phyloP scores from a whole-genome alignment of 176 grass and related monocot species.

The Paspalum vaginatum region DNA sequence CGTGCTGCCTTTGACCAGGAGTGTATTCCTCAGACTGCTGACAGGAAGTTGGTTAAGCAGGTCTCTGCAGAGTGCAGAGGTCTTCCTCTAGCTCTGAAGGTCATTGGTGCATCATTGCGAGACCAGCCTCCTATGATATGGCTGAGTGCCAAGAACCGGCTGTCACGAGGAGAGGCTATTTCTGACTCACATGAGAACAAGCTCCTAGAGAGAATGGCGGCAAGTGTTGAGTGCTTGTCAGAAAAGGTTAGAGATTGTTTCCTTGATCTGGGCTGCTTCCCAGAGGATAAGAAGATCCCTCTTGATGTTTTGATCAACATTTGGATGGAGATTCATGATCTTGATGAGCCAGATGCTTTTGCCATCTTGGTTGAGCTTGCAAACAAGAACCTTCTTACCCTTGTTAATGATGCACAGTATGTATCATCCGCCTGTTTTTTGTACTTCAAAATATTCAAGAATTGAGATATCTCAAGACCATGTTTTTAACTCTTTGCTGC shows the following conservation, averaged over 20 bases:
- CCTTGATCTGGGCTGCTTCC: constrained; percentile 93
- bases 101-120: constrained; percentile 79
- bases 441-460: constrained; percentile 21
- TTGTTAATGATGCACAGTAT: constrained; percentile 96
- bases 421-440: constrained; percentile 31
- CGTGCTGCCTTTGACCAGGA: constrained; percentile 69
- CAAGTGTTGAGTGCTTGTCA: constrained; percentile 75
- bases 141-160: constrained; percentile 89
- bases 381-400: constrained; percentile 84
- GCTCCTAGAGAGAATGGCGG: constrained; percentile 82
- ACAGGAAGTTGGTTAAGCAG: constrained; percentile 95
- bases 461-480: neutral
- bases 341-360: constrained; percentile 90
- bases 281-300: constrained; percentile 97
- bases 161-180: constrained; percentile 81
- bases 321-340: constrained; percentile 97
- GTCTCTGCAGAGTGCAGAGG: constrained; percentile 92
- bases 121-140: constrained; percentile 90
- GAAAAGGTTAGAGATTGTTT: constrained; percentile 87
- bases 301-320: constrained; percentile 89
- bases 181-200: constrained; percentile 89
- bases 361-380: constrained; percentile 82
- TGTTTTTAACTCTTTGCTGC: constrained; percentile 17
- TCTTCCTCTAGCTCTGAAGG: constrained; percentile 91
- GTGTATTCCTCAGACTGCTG: constrained; percentile 56